These are phyloP conservation scores for Coprinellus micaceus DNA, from an alignment of 768 basidiomycete genomes.

Conservation along the genomic window DNA sequence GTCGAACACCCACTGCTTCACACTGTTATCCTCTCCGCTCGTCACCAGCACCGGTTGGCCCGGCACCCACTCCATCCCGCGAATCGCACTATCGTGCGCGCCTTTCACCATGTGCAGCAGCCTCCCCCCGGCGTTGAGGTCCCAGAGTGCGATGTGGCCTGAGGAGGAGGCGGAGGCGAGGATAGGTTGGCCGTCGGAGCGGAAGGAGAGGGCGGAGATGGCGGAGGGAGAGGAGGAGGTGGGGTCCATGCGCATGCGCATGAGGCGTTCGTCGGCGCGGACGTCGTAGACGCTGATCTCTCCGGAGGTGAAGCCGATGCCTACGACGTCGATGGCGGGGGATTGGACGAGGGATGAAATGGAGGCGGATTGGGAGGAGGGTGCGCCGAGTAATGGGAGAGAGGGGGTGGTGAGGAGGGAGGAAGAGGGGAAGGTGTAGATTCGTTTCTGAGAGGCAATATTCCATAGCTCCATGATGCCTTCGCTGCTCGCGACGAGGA, in stretches of 20 bases:
- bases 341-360: conserved; percentile 85
- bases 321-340: conserved; percentile 94
- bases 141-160: conserved; percentile 92
- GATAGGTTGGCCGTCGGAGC: conserved; percentile 77
- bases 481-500: conserved; percentile 77
- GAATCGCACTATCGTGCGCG: conserved; percentile 85
- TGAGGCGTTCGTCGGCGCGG: conserved; percentile 82
- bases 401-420: conserved; percentile 43
- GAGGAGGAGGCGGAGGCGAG: conserved; percentile 83
- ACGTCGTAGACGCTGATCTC: conserved; percentile 88
- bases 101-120: conserved; percentile 82
- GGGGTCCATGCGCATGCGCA: conserved; percentile 82
- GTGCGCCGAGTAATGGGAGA: conserved; percentile 22
- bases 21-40: conserved; percentile 90
- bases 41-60: conserved; percentile 89
- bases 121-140: conserved; percentile 77
- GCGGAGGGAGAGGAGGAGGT: neutral
- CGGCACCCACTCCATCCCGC: conserved; percentile 85
- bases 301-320: conserved; percentile 87
- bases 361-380: conserved; percentile 32
- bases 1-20: conserved; percentile 99
- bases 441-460: conserved; percentile 76
- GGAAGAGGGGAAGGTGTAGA: conserved; percentile 69
- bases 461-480: conserved; percentile 95
- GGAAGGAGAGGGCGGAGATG: conserved; percentile 5